phyloP scores from a whole-genome alignment of 2,329 filamentous ascomycete species.

The Lachnellula occidentalis region DNA sequence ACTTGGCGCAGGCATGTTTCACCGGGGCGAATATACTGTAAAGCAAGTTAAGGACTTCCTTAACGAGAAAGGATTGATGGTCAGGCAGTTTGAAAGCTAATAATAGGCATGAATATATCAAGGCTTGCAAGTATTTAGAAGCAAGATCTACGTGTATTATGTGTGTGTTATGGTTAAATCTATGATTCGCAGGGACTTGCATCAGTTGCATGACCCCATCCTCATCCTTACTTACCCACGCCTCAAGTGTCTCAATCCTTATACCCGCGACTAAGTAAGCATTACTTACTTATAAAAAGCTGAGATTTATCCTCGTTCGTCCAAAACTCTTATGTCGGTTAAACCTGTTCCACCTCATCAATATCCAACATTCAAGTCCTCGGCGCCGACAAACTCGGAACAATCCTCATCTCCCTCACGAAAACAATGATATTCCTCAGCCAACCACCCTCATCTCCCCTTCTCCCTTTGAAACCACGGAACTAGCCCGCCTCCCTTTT shows the following conservation, averaged over 20 bases:
- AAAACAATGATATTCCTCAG: conserved; percentile 51
- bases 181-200: background rate
- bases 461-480: conserved; percentile 38
- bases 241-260: background rate
- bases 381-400: conserved; percentile 62
- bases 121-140: background rate
- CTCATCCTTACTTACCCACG: too few relatives aligned
- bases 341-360: background rate
- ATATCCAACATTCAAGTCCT: conserved; percentile 48
- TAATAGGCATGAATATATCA: conserved; percentile 10
- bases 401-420: conserved; percentile 47
- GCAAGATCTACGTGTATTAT: background rate
- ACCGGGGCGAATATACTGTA: conserved; percentile 91
- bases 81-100: conserved; percentile 66
- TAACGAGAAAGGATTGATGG: conserved; percentile 62
- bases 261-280: background rate
- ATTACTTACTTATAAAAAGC: background rate
- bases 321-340: background rate
- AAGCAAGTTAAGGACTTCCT: conserved; percentile 87
- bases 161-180: background rate
- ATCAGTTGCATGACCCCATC: background rate
- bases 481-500: conserved; percentile 34
- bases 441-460: conserved; percentile 39
- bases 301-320: background rate
- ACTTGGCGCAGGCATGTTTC: conserved; percentile 95